These are phyloP conservation scores for Hericium rajendrae DNA, from an alignment of 768 basidiomycete species.

Conservation along the genomic window DNA sequence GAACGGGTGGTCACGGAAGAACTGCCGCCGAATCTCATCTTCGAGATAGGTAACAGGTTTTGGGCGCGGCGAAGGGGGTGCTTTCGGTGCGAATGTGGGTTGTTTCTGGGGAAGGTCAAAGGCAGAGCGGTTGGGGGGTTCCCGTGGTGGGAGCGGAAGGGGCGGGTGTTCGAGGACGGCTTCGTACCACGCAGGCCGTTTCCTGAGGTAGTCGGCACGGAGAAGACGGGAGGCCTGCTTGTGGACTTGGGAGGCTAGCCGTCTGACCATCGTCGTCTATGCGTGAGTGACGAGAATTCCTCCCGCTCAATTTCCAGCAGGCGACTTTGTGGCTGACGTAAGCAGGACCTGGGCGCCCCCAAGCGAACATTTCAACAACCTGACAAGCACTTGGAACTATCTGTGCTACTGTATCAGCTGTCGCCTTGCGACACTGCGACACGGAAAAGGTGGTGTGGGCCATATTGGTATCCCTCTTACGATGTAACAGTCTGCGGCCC, in stretches of 20 bases:
- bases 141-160: slow-evolving; percentile 71
- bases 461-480: too few species aligned
- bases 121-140: slow-evolving; percentile 45
- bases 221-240: slow-evolving; percentile 77
- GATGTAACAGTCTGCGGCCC: too few species aligned
- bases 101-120: slow-evolving; percentile 33
- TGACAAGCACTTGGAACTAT: too few species aligned
- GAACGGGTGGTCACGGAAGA: slow-evolving; percentile 94
- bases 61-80: slow-evolving; percentile 24
- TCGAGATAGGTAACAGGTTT: slow-evolving; percentile 67
- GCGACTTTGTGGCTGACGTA: background rate
- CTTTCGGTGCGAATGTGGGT: slow-evolving; percentile 5
- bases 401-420: too few species aligned
- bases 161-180: slow-evolving; percentile 87
- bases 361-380: too few species aligned
- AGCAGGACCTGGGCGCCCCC: background rate
- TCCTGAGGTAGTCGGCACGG: slow-evolving; percentile 48
- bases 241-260: slow-evolving; percentile 83
- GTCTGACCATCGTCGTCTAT: slow-evolving; percentile 48
- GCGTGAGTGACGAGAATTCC: too few species aligned
- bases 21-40: slow-evolving; percentile 79
- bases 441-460: too few species aligned
- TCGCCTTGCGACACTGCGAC: too few species aligned
- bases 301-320: background rate
- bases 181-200: slow-evolving; percentile 74